Evolutionary conservation across 495 filamentous ascomycete species (phyloP), one percentile per base, ranked within the genome.

Genomic region (Hypoxylon subgilvum): DNA sequence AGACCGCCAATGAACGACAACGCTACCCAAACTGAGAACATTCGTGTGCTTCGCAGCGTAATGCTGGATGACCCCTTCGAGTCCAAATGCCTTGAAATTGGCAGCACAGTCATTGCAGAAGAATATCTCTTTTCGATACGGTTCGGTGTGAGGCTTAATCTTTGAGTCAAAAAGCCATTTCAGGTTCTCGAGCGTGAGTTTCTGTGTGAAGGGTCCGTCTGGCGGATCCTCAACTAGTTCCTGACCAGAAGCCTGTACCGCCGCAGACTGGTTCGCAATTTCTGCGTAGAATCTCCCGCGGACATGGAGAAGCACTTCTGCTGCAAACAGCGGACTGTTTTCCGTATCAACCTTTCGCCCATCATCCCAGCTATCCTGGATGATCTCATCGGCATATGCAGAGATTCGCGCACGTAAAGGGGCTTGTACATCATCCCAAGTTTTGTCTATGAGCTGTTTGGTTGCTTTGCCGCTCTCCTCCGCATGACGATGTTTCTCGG

Each of bases 101-200:
- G 74, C 74, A 36, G 85, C 82, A 60, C 88, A 90, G 16, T 76
- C 81, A 65, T 83, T 86, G 69, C 89, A 93, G 50, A 86, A 81
- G 68, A 93, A 92, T 9, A 91, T 68, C 54, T 91, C 88, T 61
- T 85, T 88, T 49, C 76, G 71, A 52, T 78, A 79, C 12, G 70
- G 54, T 50, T 88, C 85, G 0, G 86, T 88, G 21, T 80, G 62
- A 4, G 84, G 83, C 59, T 84, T 87, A 63, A 93, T 78, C 68
- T 90, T 90, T 51, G 77, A 84, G 55, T 91, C 88, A 57, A 86
- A 91, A 22, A 92, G 74, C 84, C 85, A 92, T 69, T 88, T 92
- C 88, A 93, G 91, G 66, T 90, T 90, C 63, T 92, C 89, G 52
- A 93, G 75, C 1, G 86, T 86, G 38, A 91, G 69, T 60, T 79